phyloP scores from a whole-genome alignment of 2,329 filamentous ascomycete genomes.

The Pezicula radicicola region DNA sequence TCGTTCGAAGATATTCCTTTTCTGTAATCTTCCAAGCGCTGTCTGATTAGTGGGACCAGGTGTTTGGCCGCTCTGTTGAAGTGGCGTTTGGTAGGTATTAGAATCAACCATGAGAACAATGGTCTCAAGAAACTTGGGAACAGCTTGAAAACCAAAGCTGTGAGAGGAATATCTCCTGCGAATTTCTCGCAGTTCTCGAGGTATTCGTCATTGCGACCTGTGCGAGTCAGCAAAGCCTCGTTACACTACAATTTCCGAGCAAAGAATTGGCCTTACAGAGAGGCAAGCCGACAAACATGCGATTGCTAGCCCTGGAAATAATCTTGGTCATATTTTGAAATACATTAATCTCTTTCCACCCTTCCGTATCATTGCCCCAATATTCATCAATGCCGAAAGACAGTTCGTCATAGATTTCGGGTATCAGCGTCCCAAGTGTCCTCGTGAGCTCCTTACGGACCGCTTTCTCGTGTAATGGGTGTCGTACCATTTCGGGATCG shows the following conservation, averaged over 20 bases:
- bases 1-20: conserved; percentile 12
- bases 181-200: conserved; percentile 26
- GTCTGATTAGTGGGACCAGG: conserved; percentile 23
- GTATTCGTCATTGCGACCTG: conserved; percentile 28
- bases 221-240: not conserved
- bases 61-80: conserved; percentile 17
- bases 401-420: conserved; percentile 18
- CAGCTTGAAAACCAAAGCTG: conserved; percentile 22
- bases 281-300: conserved; percentile 40
- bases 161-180: conserved; percentile 26
- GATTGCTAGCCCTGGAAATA: conserved; percentile 37
- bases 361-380: conserved; percentile 28
- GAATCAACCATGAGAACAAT: conserved; percentile 22
- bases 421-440: conserved; percentile 19
- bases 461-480: conserved; percentile 30
- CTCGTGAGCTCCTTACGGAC: conserved; percentile 30
- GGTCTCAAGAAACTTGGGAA: conserved; percentile 23
- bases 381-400: conserved; percentile 8
- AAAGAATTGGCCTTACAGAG: conserved; percentile 27
- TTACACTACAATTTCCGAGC: not conserved
- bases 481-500: conserved; percentile 25
- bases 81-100: conserved; percentile 25
- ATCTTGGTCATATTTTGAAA: conserved; percentile 33
- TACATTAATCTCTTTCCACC: conserved; percentile 27
- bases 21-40: conserved; percentile 8